Conservation (phyloP, 495 filamentous ascomycete species). For the Tetracladium setigerum region DNA sequence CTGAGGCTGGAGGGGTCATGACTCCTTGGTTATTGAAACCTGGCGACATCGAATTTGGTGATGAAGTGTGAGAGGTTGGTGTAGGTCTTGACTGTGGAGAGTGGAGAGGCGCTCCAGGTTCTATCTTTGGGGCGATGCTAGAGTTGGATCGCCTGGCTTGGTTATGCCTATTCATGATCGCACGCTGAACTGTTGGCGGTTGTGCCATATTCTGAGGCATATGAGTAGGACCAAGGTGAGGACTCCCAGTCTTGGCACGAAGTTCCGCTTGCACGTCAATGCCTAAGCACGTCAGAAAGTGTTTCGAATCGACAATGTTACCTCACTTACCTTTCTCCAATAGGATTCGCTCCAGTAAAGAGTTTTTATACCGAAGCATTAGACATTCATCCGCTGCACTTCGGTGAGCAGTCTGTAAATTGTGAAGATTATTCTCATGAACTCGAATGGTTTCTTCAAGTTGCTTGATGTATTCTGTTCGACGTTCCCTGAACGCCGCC, state of each 20-base stretch:
- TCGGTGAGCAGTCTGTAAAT: constrained; percentile 87
- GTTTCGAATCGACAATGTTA: neutral
- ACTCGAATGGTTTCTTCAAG: constrained; percentile 95
- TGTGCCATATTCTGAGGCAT: constrained; percentile 56
- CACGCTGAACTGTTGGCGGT: constrained; percentile 62
- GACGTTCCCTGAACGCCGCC: constrained; percentile 90
- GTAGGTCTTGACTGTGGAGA: constrained; percentile 66
- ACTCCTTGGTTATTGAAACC: constrained; percentile 61
- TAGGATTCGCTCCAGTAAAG: constrained; percentile 86
- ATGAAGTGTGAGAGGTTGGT: constrained; percentile 73
- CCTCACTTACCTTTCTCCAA: constrained; percentile 75
- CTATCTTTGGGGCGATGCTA: constrained; percentile 64
- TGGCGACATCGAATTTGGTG: constrained; percentile 68
- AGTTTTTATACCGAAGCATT: constrained; percentile 98
- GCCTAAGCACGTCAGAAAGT: constrained; percentile 39
- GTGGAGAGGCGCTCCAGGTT: constrained; percentile 48
- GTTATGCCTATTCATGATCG: constrained; percentile 62
- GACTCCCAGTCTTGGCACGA: constrained; percentile 75
- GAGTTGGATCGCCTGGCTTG: constrained; percentile 61
- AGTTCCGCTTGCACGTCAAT: constrained; percentile 97
- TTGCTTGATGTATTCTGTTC: constrained; percentile 99
- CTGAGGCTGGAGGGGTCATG: constrained; percentile 60
- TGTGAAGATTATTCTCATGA: constrained; percentile 88
- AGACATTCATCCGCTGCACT: constrained; percentile 94
- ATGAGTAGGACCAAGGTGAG: constrained; percentile 55